Conservation (phyloP, 2,329 filamentous ascomycete genomes). For the Phialophora macrospora region DNA sequence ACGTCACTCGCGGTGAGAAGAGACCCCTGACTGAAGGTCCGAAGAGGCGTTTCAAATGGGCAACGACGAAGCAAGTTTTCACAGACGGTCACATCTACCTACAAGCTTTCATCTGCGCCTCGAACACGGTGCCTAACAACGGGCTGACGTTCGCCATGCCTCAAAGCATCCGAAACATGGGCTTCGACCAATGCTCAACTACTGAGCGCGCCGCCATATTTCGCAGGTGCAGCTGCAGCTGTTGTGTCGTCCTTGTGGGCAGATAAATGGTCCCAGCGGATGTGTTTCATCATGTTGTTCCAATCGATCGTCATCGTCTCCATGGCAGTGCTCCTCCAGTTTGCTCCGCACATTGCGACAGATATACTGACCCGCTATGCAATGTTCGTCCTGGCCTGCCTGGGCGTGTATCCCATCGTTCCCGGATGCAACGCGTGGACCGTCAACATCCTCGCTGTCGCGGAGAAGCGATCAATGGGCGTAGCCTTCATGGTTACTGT, state of each 20-base stretch:
- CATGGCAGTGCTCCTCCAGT: neutral
- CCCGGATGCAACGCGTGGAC: conserved; percentile 39
- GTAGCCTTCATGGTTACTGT: conserved; percentile 46
- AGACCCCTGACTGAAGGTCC: too few relatives aligned
- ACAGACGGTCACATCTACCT: conserved; percentile 40
- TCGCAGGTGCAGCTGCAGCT: conserved; percentile 47
- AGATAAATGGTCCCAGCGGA: conserved; percentile 43
- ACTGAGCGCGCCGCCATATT: conserved; percentile 75
- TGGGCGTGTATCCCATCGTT: conserved; percentile 42
- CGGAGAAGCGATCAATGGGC: conserved; percentile 40
- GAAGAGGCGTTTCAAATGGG: too few relatives aligned
- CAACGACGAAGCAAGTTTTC: conserved; percentile 35
- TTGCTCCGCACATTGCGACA: neutral
- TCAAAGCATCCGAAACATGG: conserved; percentile 69
- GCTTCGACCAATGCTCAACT: conserved; percentile 69
- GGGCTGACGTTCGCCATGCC: conserved; percentile 64
- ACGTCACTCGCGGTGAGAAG: too few relatives aligned
- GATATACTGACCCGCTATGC: neutral
- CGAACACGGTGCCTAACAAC: conserved; percentile 15
- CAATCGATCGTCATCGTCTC: neutral
- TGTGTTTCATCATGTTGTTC: conserved; percentile 42
- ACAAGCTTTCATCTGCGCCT: neutral
- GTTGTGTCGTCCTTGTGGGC: conserved; percentile 41
- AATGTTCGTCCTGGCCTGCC: neutral
- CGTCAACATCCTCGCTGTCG: conserved; percentile 41